Evolutionary conservation across 306 rosid species (phyloP), one percentile per base, ranked within the genome.

Genomic region (Cicer chorassanicum): DNA sequence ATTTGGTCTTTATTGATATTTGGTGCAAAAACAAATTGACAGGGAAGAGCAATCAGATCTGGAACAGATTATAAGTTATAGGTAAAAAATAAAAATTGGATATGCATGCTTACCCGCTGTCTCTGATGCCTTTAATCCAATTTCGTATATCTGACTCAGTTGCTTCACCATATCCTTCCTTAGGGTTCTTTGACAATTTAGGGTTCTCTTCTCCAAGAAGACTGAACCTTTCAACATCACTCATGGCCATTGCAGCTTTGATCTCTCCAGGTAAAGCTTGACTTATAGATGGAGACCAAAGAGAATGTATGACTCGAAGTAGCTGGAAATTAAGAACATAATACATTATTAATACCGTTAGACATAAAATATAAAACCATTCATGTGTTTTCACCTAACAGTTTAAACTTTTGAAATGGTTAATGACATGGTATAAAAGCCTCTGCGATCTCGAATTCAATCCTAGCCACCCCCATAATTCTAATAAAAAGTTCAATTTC

Each of bases 111-210:
- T 87, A 94, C 98, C 96, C 97, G 70, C 98, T 90, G 81, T 94
- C 99, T 87, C 97, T 85, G 83, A 92, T 84, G 41, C 99, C 92
- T 78, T 94, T 94, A 81, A 92, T 82, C 99, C 97, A 92, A 72
- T 94, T 94, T 56, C 98, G 93, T 71, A 89, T 85, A 62, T 92
- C 93, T 49, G 89, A 77, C 68, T 86, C 97, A 74, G 78, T 91
- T 68, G 90, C 75, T 77, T 94, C 95, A 16, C 79, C 72, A 65
- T 78, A 76, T 55, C 93, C 95, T 87, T 90, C 97, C 83, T 84
- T 92, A 74, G 83, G 64, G 79, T 87, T 84, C 82, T 90, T 94
- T 12, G 87, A 80, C 36, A 83, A 78, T 82, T 94, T 94, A 64
- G 88, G 85, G 87, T 82, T 87, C 78, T 83, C 99, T 92, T 87